A percentile compares a stretch with the other conserved stretches of the same genome.
phyloP scores from a whole-genome alignment of 805 yeast species.

The Zygosaccharomyces lentus region DNA sequence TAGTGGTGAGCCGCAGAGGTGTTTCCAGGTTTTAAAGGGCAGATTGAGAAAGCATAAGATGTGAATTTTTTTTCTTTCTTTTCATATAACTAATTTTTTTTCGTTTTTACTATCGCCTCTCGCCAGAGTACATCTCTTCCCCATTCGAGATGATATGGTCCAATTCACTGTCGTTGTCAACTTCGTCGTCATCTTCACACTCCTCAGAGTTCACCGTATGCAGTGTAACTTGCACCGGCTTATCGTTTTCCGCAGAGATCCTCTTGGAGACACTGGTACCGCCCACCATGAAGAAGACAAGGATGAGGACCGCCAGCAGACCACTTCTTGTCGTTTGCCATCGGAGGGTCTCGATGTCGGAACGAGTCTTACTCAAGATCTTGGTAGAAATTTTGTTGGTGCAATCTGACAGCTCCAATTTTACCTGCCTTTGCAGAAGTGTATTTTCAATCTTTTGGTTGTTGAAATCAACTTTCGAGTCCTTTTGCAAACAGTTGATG shows the following conservation, averaged over 20 bases:
- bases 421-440: conserved; percentile 61
- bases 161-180: conserved; percentile 22
- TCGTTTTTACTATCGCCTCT: conserved; percentile 1
- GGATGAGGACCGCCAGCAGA: conserved; percentile 62
- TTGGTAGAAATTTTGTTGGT: conserved; percentile 81
- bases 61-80: conserved; percentile 25
- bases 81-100: neutral
- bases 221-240: conserved; percentile 35
- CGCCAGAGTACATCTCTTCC: conserved; percentile 4
- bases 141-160: neutral
- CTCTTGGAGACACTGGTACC: conserved; percentile 42
- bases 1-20: conserved; percentile 64
- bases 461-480: conserved; percentile 74
- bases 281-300: conserved; percentile 59
- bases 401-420: conserved; percentile 71
- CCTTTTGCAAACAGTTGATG: conserved; percentile 59
- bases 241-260: conserved; percentile 32
- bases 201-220: conserved; percentile 34
- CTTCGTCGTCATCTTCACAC: conserved; percentile 37
- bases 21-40: conserved; percentile 52
- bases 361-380: conserved; percentile 72
- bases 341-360: conserved; percentile 81
- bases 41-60: conserved; percentile 61
- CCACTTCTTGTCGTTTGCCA: conserved; percentile 95
- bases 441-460: conserved; percentile 86